Evolutionary conservation across 2,329 filamentous ascomycete genomes (phyloP), one percentile per base, ranked within the genome.

Genomic region (Colletotrichum sp.): DNA sequence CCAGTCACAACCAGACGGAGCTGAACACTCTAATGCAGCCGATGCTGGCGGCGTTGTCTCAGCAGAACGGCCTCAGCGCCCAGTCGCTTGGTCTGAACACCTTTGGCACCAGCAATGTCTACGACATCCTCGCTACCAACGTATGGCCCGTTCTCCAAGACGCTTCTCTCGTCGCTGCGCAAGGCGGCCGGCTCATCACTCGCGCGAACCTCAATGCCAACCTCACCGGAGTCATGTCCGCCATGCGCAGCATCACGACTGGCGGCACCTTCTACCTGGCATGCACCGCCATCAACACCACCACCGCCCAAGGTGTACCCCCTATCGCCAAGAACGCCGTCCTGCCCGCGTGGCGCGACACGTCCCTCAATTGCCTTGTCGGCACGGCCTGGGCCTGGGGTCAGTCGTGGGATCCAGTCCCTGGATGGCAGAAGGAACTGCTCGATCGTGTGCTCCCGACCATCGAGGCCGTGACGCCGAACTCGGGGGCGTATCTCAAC

Each of bases 261-360:
- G 52, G 52, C 21, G 52, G 52, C 52, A 57, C 52, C 0, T 57
- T 57, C 4, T 57, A 57, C 5, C 52, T 57, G 0, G 52, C 52
- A 2, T 57, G 78, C 66, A 74, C 82, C 75, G 63, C 65, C 18
- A 77, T 84, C 52, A 69, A 79, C 12, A 82, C 82, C 28, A 78
- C 80, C 6, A 82, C 76, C 62, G 81, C 81, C 60, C 28, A 21
- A 18, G 60, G 60, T 18, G 21, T 34, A 21, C 28, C 26, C 60
- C 28, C 74, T 1, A 77, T 52, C 69, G 80, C 81, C 15, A 79
- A 81, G 57, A 86, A 84, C 21, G 82, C 85, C 6, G 80, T 84
- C 24, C 85, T 85, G 62, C 88, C 87, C 2, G 88, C 87, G 0
- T 90, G 88, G 87, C 82, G 88, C 28, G 82, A 83, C 1, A 83